phyloP scores from a whole-genome alignment of 345 rosid genomes.

The Syzygium aqueum region DNA sequence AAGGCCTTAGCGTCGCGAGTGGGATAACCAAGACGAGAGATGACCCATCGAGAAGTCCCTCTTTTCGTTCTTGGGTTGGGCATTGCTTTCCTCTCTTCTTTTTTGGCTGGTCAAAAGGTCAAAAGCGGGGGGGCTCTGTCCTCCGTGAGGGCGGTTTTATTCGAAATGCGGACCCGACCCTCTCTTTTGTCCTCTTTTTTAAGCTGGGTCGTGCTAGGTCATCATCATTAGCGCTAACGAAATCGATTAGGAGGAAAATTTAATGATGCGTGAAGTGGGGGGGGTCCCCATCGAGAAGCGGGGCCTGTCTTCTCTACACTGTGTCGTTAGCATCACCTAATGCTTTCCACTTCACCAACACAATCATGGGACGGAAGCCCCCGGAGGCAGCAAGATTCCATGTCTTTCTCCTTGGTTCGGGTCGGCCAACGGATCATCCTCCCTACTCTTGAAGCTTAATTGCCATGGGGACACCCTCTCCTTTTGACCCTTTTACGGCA shows the following conservation, averaged over 20 bases:
- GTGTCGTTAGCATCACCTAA: not conserved
- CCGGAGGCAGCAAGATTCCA: not conserved
- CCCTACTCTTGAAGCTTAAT: not conserved
- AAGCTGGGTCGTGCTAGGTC: not conserved
- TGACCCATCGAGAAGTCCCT: not conserved
- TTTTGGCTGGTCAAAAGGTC: not conserved
- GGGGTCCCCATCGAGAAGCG: not conserved
- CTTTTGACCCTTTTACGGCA: not conserved
- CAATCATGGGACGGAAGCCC: not conserved
- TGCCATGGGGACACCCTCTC: not conserved
- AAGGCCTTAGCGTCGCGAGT: not conserved
- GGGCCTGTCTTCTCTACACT: not conserved
- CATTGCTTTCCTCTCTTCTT: not conserved
- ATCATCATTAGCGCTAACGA: not conserved
- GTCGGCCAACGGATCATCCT: not conserved
- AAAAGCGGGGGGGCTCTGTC: not conserved
- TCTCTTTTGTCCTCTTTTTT: not conserved
- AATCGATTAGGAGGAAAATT: not conserved
- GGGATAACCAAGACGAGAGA: not conserved
- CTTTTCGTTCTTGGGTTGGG: not conserved
- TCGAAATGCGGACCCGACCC: not conserved
- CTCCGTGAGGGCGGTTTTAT: not conserved
- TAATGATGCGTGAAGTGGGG: not conserved
- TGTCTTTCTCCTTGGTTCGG: not conserved
- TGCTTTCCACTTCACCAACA: not conserved